These are phyloP conservation scores for Volvox carteri DNA, from an alignment of 163 green algal genomes.

Conservation along the genomic window DNA sequence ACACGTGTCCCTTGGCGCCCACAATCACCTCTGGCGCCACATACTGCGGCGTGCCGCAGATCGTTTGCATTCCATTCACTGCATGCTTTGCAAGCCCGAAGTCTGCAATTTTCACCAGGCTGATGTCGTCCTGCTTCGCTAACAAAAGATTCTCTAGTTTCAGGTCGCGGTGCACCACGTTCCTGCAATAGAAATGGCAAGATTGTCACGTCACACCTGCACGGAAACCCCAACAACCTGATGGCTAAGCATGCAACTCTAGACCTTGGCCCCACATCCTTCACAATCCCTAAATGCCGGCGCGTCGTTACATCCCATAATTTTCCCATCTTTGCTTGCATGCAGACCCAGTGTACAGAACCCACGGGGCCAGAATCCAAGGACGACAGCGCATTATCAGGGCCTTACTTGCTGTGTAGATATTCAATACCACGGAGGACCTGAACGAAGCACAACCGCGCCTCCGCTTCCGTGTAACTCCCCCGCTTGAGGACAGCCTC, in stretches of 20 bases:
- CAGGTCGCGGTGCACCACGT: slow-evolving; percentile 75
- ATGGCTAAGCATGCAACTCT: too few species aligned
- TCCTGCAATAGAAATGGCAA: slow-evolving; percentile 45
- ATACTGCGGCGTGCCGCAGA: slow-evolving; percentile 81
- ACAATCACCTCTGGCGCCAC: slow-evolving; percentile 94
- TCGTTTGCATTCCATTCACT: slow-evolving; percentile 71
- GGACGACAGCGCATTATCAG: not conserved
- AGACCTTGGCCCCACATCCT: too few species aligned
- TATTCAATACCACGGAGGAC: slow-evolving; percentile 90
- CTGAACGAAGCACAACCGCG: slow-evolving; percentile 85
- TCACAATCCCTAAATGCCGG: too few species aligned
- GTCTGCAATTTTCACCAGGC: slow-evolving; percentile 91
- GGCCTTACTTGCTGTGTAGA: slow-evolving; percentile 84
- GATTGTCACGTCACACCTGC: too few species aligned
- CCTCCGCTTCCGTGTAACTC: slow-evolving; percentile 89
- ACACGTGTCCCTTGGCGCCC: slow-evolving; percentile 63
- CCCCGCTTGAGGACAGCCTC: slow-evolving; percentile 87
- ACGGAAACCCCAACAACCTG: too few species aligned
- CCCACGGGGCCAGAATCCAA: too few species aligned
- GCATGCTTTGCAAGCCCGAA: slow-evolving; percentile 89
- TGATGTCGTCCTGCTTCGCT: slow-evolving; percentile 81
- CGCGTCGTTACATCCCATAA: too few species aligned
- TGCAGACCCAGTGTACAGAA: not conserved
- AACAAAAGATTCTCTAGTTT: slow-evolving; percentile 96
- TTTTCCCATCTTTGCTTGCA: not conserved